Evolutionary conservation across 768 basidiomycete genomes (phyloP), one percentile per base, ranked within the genome.

Genomic region (Lactifluus rugatus): DNA sequence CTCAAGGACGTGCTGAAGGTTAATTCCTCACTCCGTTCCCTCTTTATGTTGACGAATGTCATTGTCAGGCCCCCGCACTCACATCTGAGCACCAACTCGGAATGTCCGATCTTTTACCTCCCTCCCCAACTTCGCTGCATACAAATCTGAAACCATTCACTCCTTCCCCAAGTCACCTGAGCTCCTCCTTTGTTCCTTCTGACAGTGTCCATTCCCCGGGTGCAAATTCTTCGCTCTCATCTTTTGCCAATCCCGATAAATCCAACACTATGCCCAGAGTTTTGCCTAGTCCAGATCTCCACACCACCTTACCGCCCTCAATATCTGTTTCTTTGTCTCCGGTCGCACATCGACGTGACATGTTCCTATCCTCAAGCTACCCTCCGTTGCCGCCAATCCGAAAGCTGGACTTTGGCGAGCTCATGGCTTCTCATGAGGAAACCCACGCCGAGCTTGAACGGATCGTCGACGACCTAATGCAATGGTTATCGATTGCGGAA

Each of bases 1-100:
- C 71, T 88, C 32, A 87, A 83, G 66, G 86, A 89, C 65, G 83
- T 85, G 17, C 70, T 88, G 26, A 88, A 87, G 80, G 86, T 84
- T 68, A 46, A 56, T 57, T 10, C 48, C 32, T 21, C 28, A 42
- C 48, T 34, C 26, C 37, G 32, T 6, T 19, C 31, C 16, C 13
- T 19, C n/a, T 58, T 32, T 41, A 36, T 36, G 47, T 39, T 49
- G 44, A 41, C 57, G 34, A 26, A 45, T 46, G 28, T 6, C 5
- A 19, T 37, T 28, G 32, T 54, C 4, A 87, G 85, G 79, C 84
- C 44, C 84, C 86, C 0, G 79, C 79, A 13, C 72, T 86, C 21
- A 80, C 83, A 19, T 82, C 83, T 1, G 86, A 86, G 52, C 83
- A 88, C 65, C 82, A 83, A 64, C 69, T 85, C 17, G 85, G 83